Conservation (phyloP, 495 filamentous ascomycete species). For the Hypomontagnella monticulosa region DNA sequence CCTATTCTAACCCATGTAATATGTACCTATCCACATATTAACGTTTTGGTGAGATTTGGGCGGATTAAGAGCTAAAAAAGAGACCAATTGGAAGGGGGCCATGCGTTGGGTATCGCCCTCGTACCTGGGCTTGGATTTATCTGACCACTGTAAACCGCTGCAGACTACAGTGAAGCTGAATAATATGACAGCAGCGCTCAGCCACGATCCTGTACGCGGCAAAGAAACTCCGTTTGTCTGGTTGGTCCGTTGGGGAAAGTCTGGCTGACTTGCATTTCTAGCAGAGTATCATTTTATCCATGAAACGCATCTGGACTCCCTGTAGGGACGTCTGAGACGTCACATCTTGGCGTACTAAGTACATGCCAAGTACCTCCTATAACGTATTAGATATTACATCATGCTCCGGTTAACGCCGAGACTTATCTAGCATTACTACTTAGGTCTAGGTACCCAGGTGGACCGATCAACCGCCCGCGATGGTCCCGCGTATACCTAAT, state of each 20-base stretch:
- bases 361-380: conserved; percentile 6
- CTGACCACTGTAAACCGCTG: too few species aligned
- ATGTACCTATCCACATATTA: conserved; percentile 10
- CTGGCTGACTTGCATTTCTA: neutral
- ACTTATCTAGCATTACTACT: too few species aligned
- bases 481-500: too few species aligned
- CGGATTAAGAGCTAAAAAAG: conserved; percentile 29
- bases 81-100: conserved; percentile 23
- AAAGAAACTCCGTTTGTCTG: neutral
- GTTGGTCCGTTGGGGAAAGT: neutral
- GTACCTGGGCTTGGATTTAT: neutral
- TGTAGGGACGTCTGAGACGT: conserved; percentile 20
- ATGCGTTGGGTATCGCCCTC: conserved; percentile 11
- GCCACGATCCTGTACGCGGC: conserved; percentile 24
- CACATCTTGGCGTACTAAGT: conserved; percentile 4
- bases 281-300: neutral
- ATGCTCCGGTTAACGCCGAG: neutral
- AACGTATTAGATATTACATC: conserved; percentile 11
- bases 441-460: too few species aligned
- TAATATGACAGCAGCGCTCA: conserved; percentile 14
- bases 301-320: conserved; percentile 13
- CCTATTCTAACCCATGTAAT: neutral
- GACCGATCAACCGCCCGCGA: too few species aligned
- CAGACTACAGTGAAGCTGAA: neutral
- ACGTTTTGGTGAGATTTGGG: conserved; percentile 11